Evolutionary conservation across 371 early-diverging fungal species (phyloP), one percentile per base, ranked within the genome.

Genomic region (Mitosporidium daphniae): DNA sequence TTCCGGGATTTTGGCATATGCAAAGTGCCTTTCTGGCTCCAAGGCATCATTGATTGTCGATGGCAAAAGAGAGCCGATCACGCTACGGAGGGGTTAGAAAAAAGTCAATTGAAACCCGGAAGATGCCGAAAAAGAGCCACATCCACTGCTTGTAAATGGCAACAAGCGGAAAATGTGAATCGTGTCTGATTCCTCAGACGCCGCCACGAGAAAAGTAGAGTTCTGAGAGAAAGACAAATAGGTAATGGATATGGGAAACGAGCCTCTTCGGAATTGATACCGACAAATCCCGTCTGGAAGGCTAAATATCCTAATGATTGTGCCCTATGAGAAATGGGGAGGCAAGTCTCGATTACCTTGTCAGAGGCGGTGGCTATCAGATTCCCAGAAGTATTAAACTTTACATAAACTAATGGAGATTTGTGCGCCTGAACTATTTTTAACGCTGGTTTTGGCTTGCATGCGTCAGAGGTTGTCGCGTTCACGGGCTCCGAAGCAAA

Each of bases 361-460:
- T 82, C 82, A 39, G 69, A 67, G 3, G 78, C 61, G 1, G 80
- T 84, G 10, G 78, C 89, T n/a, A 84, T 41, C 42, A 74, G 40
- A 0, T 69, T 69, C 8, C 89, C 86, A 17, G 75, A 69, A 12
- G 55, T 51, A 43, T 64, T 74, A 44, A 77, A 77, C 2, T 59
- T 51, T 23, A 86, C 45, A 31, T 55, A 60, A 21, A 64, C 55
- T 9, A 82, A 45, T 0, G 73, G 59, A 8, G 57, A 57, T 44
- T 82, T 82, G 39, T 84, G 84, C 0, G 89, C 89, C 33, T 67
- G 67, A 12, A 82, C 61, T 29, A 78, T 67, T n/a, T n/a, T n/a
- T n/a, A n/a, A n/a, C n/a, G n/a, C n/a, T n/a, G n/a, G n/a, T n/a
- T n/a, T n/a, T n/a, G n/a, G n/a, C n/a, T n/a, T n/a, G n/a, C n/a